These are phyloP conservation scores for Helminthosporium solani DNA, from an alignment of 2,329 filamentous ascomycete genomes.

Conservation along the genomic window DNA sequence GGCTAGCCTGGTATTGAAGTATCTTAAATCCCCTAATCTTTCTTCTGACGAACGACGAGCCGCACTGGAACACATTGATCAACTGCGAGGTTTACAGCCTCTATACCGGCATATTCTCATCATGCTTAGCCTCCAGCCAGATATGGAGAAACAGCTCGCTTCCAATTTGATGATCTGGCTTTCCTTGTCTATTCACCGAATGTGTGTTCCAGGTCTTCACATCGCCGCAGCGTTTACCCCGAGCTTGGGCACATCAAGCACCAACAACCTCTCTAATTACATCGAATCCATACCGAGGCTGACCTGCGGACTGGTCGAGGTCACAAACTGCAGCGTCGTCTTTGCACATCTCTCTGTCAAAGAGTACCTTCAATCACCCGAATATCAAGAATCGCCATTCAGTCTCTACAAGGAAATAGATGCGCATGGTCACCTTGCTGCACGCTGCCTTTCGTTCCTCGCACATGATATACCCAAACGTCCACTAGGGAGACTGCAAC, in stretches of 20 bases:
- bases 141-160: constrained; percentile 23
- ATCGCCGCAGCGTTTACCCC: constrained; percentile 20
- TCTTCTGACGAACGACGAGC: constrained; percentile 27
- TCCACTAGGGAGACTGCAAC: constrained; percentile 21
- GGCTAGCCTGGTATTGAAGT: constrained; percentile 25
- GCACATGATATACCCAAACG: constrained; percentile 29
- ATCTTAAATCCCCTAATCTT: constrained; percentile 25
- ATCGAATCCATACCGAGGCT: constrained; percentile 21
- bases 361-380: constrained; percentile 23
- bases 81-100: constrained; percentile 21
- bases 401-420: constrained; percentile 23
- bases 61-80: constrained; percentile 17
- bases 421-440: constrained; percentile 31
- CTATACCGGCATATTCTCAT: constrained; percentile 25
- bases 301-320: constrained; percentile 27
- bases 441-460: constrained; percentile 31
- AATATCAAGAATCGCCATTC: constrained; percentile 23
- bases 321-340: constrained; percentile 16
- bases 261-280: constrained; percentile 8
- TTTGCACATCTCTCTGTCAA: constrained; percentile 30
- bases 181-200: constrained; percentile 22
- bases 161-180: constrained; percentile 30
- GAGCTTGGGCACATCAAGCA: constrained; percentile 9
- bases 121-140: constrained; percentile 16
- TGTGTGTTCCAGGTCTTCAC: constrained; percentile 20